Evolutionary conservation across 2,329 filamentous ascomycete species (phyloP).

Genomic region (Colletotrichum australisinense): DNA sequence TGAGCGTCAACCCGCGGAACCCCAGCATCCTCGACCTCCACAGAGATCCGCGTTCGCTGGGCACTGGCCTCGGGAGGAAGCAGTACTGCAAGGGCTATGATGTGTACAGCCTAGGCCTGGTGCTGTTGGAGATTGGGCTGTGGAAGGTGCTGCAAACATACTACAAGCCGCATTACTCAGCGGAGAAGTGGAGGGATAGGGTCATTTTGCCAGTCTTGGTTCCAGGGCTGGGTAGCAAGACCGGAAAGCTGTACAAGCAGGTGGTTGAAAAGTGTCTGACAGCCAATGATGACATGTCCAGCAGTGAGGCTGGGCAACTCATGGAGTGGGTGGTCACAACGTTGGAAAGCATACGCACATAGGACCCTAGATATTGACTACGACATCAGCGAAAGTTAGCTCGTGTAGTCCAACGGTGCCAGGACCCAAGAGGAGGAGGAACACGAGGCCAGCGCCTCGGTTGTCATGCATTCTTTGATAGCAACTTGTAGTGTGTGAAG

Average conservation of each 20-base stretch:
- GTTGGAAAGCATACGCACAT: conserved; percentile 51
- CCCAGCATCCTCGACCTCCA: background rate
- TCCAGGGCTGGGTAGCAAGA: conserved; percentile 53
- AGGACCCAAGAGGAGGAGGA: background rate
- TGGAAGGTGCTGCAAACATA: conserved; percentile 56
- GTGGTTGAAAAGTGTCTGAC: conserved; percentile 55
- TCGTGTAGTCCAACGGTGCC: background rate
- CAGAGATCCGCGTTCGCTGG: conserved; percentile 46
- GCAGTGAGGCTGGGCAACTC: conserved; percentile 50
- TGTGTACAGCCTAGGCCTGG: conserved; percentile 62
- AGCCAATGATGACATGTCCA: conserved; percentile 48
- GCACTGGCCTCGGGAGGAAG: conserved; percentile 46
- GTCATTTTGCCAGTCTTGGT: conserved; percentile 54
- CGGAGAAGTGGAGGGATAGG: conserved; percentile 54
- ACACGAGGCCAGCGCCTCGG: conserved; percentile 13
- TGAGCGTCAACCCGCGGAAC: conserved; percentile 52
- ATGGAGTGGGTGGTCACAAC: conserved; percentile 56
- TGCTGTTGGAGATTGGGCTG: conserved; percentile 63
- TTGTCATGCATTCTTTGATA: conserved; percentile 36
- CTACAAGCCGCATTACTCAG: conserved; percentile 54
- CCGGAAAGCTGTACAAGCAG: conserved; percentile 51
- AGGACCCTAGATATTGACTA: conserved; percentile 2
- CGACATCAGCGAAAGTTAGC: background rate
- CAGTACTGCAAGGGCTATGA: conserved; percentile 62
- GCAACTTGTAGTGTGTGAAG: conserved; percentile 30